Base-by-base conservation (phyloP, 495 filamentous ascomycete genomes). In the Lentithecium fluviatile region DNA sequence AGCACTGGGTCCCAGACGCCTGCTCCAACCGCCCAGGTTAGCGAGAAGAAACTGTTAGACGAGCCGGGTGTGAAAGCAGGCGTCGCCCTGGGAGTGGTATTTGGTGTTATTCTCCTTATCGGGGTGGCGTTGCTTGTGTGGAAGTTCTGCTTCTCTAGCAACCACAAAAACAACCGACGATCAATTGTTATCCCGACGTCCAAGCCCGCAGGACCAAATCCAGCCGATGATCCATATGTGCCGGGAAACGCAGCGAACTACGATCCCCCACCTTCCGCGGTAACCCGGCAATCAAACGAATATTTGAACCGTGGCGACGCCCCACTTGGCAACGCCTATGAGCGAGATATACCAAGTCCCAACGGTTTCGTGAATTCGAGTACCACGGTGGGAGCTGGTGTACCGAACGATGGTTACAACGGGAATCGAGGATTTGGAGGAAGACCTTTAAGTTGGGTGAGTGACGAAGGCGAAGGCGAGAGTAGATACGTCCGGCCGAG, bases 241-340 rank as follows among this genome's bases (percentile, higher is more conserved):
- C 21, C 2, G 6, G 48, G 29, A 4, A 51, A 34, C n/a, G 48
- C 48, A 32, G 29, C 48, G 25, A 51, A 29, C 15, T 17, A 10
- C 19, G 15, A 29, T 8, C 6, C n/a, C 26, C 23, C n/a, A 15
- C 5, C 13, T 51, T 11, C 29, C 5, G 20, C 48, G 21, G 15
- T 13, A 12, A n/a, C 21, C 20, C 21, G 2, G 6, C 48, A 20
- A n/a, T 51, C 48, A 11, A 10, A 13, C 5, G 26, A 34, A 8
- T 2, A n/a, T 24, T 32, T 36, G 7, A 24, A 51, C 17, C 21
- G 48, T 2, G 48, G 48, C n/a, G 25, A 51, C 15, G 48, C 24
- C 2, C 48, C 48, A 13, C 34, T 29, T 36, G 48, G 24, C 15
- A 51, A 51, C 19, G 48, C 21, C 13, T 51, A 51, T 32, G 48